Conservation (phyloP, 1,284 basidiomycete genomes). For the Agaricales sp. region DNA sequence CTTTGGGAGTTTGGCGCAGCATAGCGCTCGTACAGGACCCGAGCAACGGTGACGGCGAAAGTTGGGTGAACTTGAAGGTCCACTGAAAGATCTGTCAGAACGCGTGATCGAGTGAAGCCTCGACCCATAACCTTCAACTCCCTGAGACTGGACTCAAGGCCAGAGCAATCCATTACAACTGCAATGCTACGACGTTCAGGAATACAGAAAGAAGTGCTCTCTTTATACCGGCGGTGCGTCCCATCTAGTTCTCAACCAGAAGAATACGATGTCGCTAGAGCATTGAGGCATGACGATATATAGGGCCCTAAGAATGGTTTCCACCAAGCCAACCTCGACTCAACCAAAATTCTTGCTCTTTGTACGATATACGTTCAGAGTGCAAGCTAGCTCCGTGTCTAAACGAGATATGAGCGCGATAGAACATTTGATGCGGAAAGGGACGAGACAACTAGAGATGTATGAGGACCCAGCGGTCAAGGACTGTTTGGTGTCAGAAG, state of each 20-base stretch:
- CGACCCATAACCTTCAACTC: too few species aligned
- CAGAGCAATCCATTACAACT: too few species aligned
- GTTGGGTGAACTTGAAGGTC: too few species aligned
- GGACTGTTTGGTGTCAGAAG: conserved; percentile 58
- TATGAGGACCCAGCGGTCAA: conserved; percentile 56
- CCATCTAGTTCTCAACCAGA: neutral
- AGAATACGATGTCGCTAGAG: neutral
- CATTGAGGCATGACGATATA: too few species aligned
- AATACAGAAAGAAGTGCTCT: conserved; percentile 59
- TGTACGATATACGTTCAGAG: conserved; percentile 58
- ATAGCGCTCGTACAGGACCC: too few species aligned
- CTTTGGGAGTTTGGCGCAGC: too few species aligned
- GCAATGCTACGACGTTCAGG: conserved; percentile 35
- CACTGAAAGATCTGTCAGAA: too few species aligned
- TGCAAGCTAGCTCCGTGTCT: conserved; percentile 47
- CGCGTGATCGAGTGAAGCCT: too few species aligned
- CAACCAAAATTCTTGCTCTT: conserved; percentile 57
- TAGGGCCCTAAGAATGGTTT: conserved; percentile 67
- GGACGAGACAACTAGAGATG: conserved; percentile 52
- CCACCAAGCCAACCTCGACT: conserved; percentile 45
- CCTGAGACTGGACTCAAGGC: too few species aligned
- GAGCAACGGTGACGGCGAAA: too few species aligned
- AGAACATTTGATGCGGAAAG: conserved; percentile 63
- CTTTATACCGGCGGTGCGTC: conserved; percentile 57
- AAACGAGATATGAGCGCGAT: conserved; percentile 55